Evolutionary conservation across 2,329 filamentous ascomycete genomes (phyloP).

Genomic region (Huntiella abstrusa): DNA sequence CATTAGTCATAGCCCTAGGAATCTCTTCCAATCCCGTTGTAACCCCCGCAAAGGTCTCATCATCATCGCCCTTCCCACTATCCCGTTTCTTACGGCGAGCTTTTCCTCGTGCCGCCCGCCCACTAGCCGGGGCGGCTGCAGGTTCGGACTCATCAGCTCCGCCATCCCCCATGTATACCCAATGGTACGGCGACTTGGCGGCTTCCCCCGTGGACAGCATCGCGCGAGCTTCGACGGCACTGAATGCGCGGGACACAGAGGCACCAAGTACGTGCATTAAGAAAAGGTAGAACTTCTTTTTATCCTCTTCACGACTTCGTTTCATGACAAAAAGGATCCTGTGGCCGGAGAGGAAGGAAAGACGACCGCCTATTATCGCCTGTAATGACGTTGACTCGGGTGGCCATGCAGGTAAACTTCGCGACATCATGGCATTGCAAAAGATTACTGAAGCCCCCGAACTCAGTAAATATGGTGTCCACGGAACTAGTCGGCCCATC

Average conservation of each 20-base stretch:
- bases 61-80: constrained; percentile 12
- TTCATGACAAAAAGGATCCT: constrained; percentile 54
- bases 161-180: constrained; percentile 60
- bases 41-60: not conserved
- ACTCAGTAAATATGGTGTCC: constrained; percentile 67
- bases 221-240: constrained; percentile 43
- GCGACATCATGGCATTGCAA: constrained; percentile 57
- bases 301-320: constrained; percentile 37
- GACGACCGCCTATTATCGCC: constrained; percentile 38
- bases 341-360: constrained; percentile 42
- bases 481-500: constrained; percentile 44
- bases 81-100: constrained; percentile 13
- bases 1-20: constrained; percentile 56
- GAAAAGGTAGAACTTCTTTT: constrained; percentile 57
- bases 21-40: constrained; percentile 22
- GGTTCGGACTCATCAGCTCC: constrained; percentile 28
- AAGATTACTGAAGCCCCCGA: constrained; percentile 66
- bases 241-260: constrained; percentile 45
- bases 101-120: not conserved
- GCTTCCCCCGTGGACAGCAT: constrained; percentile 25
- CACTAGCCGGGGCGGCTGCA: constrained; percentile 13
- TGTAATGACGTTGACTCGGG: constrained; percentile 35
- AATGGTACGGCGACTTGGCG: constrained; percentile 37
- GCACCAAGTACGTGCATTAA: constrained; percentile 64
- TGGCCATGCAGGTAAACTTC: constrained; percentile 44